Evolutionary conservation across 345 rosid genomes (phyloP).

Genomic region (Laguncularia racemosa): DNA sequence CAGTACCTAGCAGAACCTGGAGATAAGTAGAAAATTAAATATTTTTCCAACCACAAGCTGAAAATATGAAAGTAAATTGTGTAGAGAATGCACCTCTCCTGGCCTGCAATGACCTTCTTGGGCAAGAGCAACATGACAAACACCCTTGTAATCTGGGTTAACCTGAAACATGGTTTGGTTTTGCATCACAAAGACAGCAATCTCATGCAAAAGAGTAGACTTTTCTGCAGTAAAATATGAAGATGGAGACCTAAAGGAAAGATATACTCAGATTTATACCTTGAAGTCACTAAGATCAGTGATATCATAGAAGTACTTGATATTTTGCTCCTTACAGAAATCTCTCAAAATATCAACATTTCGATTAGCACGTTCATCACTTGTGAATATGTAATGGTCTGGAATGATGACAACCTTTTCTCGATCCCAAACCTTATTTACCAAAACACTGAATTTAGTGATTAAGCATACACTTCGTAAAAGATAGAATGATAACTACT

Average conservation of each 20-base stretch:
- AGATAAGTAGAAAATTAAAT: constrained; percentile 7
- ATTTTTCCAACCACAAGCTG: not conserved
- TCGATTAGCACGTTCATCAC: constrained; percentile 88
- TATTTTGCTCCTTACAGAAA: constrained; percentile 77
- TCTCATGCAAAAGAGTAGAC: not conserved
- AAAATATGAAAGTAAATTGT: not conserved
- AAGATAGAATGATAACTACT: too few relatives aligned
- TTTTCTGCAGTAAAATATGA: not conserved
- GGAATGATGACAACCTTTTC: constrained; percentile 94
- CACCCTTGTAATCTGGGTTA: constrained; percentile 98
- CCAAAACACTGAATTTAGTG: constrained; percentile 4
- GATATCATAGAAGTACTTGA: constrained; percentile 95
- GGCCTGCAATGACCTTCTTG: constrained; percentile 99
- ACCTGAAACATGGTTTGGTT: constrained; percentile 34
- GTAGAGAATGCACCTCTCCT: constrained; percentile 63
- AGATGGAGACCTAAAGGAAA: not conserved
- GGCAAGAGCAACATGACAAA: constrained; percentile 95
- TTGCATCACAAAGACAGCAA: not conserved
- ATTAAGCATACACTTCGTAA: too few relatives aligned
- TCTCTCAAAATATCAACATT: constrained; percentile 95
- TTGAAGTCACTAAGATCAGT: constrained; percentile 74
- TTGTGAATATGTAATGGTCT: constrained; percentile 92
- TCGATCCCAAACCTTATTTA: constrained; percentile 87
- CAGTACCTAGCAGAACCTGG: constrained; percentile 91
- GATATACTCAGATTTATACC: constrained; percentile 30